Base-by-base conservation (phyloP, 1,284 basidiomycete genomes). In the Athelia psychrophila region DNA sequence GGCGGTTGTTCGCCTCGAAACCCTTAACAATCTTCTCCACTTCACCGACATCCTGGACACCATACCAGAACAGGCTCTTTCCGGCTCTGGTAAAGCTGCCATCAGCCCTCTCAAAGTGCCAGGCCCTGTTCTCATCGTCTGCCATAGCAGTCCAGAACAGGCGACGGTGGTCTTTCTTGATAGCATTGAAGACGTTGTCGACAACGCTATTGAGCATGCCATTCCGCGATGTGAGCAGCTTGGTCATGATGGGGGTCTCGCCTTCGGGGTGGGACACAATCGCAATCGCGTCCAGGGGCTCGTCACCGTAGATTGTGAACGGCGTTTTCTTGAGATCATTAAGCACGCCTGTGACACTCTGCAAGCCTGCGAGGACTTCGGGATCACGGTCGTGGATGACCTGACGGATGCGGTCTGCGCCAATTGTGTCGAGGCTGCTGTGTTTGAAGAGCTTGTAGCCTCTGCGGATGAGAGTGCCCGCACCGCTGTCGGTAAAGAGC, bases 81-180 rank as follows among this genome's bases (percentile, higher is more conserved):
- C 96, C 95, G 30, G 93, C 93, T 50, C 97, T 83, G 12, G 95
- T 97, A 77, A 99, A 99, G 71, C 91, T 93, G 8, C 96, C 96
- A 61, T 99, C 96, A 1, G 96, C 94, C 51, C 94, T 86, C 77
- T 99, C 97, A 67, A 98, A 99, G 76, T 99, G 96, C 96, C 96
- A 99, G 2, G 90, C 84, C 38, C 95, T 86, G 74, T 97, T 88
- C 76, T 98, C 96, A 69, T 99, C 95, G 61, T 98, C 95, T 8
- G 89, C 89, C 63, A 90, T 89, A 2, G 92, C 88, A 12, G 95
- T 98, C 96, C 97, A 99, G 78, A 99, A 96, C 36, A 99, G 82
- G 53, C 86, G 84, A 62, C 88, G 86, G 75, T 98, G 91, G 71
- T 99, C 95, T 77, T 94, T 96, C 72, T 89, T 91, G 78, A 99